A percentile compares a stretch with the other conserved stretches of the same genome.
phyloP scores from a whole-genome alignment of 305 asterid genomes.

The Solanum hybrid region DNA sequence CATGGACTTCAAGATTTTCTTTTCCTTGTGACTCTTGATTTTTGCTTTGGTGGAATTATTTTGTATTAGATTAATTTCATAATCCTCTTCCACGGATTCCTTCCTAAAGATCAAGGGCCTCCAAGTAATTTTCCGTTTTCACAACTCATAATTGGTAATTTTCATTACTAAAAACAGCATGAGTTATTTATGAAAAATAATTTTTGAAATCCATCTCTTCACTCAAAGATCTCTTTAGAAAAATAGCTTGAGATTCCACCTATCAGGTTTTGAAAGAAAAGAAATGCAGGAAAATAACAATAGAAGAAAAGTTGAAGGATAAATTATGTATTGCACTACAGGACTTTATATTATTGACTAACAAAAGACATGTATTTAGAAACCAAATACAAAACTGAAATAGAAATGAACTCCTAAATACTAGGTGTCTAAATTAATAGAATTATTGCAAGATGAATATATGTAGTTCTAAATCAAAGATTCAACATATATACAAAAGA shows the following conservation, averaged over 20 bases:
- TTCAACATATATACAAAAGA: too few relatives aligned
- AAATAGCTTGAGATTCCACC: not conserved
- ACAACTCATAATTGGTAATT: not conserved
- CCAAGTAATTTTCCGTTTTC: not conserved
- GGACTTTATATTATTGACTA: too few relatives aligned
- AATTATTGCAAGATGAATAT: too few relatives aligned
- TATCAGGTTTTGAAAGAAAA: not conserved
- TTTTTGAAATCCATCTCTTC: not conserved
- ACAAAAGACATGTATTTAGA: too few relatives aligned
- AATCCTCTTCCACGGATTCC: not conserved
- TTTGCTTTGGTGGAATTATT: too few relatives aligned
- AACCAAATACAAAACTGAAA: too few relatives aligned
- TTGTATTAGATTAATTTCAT: not conserved
- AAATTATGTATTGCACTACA: too few relatives aligned
- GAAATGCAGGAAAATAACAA: too few relatives aligned
- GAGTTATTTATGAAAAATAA: not conserved
- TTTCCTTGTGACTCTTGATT: not conserved
- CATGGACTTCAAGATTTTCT: not conserved
- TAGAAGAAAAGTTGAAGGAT: too few relatives aligned
- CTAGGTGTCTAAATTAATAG: too few relatives aligned
- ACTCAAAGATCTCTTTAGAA: not conserved
- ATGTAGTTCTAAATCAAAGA: not conserved
- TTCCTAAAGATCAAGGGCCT: not conserved
- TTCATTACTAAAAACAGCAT: not conserved
- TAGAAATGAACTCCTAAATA: too few relatives aligned